Conservation (phyloP, 306 rosid species). For the Pyrus betulifolia region DNA sequence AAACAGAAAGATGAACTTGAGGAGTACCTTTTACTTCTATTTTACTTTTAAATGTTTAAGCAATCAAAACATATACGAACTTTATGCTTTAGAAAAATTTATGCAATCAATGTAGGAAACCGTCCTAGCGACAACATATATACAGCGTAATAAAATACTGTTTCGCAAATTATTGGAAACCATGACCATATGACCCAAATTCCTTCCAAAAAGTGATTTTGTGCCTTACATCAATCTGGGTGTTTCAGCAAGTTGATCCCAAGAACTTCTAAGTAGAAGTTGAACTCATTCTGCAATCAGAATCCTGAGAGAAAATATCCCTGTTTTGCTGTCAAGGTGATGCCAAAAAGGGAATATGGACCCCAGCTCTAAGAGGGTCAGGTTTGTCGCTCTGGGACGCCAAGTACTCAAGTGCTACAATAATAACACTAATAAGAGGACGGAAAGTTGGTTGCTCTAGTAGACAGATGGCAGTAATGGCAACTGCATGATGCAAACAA, state of each 20-base stretch:
- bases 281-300: constrained; percentile 32
- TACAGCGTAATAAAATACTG: neutral
- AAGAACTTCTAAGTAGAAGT: constrained; percentile 25
- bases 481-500: constrained; percentile 91
- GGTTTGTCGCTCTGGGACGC: constrained; percentile 41
- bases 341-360: constrained; percentile 7
- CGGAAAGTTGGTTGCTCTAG: constrained; percentile 88
- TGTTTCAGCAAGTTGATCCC: constrained; percentile 9
- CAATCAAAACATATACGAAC: neutral
- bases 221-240: constrained; percentile 33
- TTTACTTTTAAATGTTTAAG: neutral
- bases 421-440: constrained; percentile 79
- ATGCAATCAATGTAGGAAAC: neutral
- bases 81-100: neutral
- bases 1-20: neutral
- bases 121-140: neutral
- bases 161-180: neutral
- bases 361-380: constrained; percentile 3
- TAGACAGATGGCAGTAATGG: constrained; percentile 91
- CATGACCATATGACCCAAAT: neutral
- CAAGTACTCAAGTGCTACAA: constrained; percentile 86
- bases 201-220: constrained; percentile 2
- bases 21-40: neutral
- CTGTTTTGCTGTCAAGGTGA: constrained; percentile 26
- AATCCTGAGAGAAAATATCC: constrained; percentile 13